Evolutionary conservation across 2,329 filamentous ascomycete genomes (phyloP).

Genomic region (Cladosporium halotolerans): DNA sequence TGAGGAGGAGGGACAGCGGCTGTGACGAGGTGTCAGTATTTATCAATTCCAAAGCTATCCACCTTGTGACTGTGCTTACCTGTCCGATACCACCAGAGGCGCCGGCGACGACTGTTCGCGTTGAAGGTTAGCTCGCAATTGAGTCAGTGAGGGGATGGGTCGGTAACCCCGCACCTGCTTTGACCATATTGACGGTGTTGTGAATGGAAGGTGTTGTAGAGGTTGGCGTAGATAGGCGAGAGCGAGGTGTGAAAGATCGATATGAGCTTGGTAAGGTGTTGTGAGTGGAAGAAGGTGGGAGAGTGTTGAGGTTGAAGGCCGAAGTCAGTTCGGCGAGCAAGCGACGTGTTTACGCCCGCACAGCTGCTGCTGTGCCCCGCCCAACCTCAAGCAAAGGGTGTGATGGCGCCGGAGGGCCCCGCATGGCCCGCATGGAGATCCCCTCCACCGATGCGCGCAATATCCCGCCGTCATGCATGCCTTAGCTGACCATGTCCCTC

Average conservation of each 20-base stretch:
- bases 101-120: slow-evolving; percentile 67
- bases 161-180: slow-evolving; percentile 20
- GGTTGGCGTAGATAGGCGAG: background rate
- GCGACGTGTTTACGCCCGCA: too few species aligned
- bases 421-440: too few species aligned
- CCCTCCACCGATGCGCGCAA: too few species aligned
- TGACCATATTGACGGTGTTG: slow-evolving; percentile 24
- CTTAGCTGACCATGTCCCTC: too few species aligned
- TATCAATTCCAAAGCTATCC: background rate
- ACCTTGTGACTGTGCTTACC: slow-evolving; percentile 32
- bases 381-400: background rate
- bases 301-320: background rate
- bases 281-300: background rate
- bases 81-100: slow-evolving; percentile 95
- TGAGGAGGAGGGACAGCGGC: slow-evolving; percentile 94
- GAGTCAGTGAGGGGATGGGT: background rate
- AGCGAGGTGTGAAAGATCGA: slow-evolving; percentile 3
- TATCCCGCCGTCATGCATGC: too few species aligned
- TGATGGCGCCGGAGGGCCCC: background rate
- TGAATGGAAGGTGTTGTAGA: slow-evolving; percentile 1
- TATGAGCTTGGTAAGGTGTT: background rate
- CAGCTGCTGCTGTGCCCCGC: background rate
- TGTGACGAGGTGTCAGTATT: slow-evolving; percentile 33
- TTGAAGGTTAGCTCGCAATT: background rate
- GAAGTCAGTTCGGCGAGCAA: background rate